Evolutionary conservation across 2,329 filamentous ascomycete species (phyloP), one percentile per base, ranked within the genome.

Genomic region (Ceratocystis papillata): DNA sequence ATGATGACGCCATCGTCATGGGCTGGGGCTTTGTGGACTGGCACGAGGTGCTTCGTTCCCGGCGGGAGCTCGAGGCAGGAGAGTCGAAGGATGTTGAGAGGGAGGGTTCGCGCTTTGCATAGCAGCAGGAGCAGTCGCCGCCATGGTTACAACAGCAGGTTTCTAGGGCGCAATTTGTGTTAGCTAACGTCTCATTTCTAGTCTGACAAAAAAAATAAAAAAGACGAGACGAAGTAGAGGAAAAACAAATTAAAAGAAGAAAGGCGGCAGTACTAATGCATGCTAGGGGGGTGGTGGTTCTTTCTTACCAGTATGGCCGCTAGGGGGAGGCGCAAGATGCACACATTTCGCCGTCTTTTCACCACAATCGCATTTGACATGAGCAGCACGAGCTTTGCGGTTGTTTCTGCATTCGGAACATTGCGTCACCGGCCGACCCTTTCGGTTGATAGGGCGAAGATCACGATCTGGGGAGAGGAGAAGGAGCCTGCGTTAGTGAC

Each of bases 401-500:
- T 96, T 88, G 71, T 88, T 85, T 76, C 94, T 93, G 79, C 94
- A 99, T 79, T 99, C 94, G 71, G 90, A 85, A 78, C 94, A 99
- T 86, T 99, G 94, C 72, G 94, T 96, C 72, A 97, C 91, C 69
- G 94, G 94, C 69, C 93, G 89, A 73, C 93, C 93, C 80, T 97
- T 97, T n/a, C 65, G 61, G 62, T 67, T 67, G 53, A 67, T 67
- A n/a, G 62, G 46, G 25, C 65, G 65, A 41, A 67, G 65, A 48
- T 67, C 65, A 50, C 65, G 65, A 62, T 67, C 65, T 67, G 22
- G 6, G n/a, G 15, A 17, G 59, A 62, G 30, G 17, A 20, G 30
- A 33, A 6, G 46, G 22, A 46, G 37, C 41, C 44, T 57, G 41
- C 44, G 53, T 65, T 60, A 65, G 63, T 33, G 30, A 46, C 44